Conservation (phyloP, 768 basidiomycete genomes). For the Boletus rex-veris region DNA sequence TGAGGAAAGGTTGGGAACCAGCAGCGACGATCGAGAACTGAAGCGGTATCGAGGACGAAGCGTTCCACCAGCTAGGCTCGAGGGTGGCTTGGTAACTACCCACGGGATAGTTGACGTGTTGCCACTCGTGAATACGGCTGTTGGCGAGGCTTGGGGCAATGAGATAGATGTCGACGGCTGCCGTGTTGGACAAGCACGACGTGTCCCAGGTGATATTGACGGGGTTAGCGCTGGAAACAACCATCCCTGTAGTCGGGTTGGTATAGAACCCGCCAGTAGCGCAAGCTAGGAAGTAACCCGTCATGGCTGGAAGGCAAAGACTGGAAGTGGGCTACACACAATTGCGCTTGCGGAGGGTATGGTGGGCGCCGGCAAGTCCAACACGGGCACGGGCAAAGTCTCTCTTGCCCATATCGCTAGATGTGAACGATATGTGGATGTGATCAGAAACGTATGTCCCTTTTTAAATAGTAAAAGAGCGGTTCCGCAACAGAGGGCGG, state of each 20-base stretch:
- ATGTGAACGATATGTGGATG: not conserved
- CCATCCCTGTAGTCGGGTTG: slow-evolving; percentile 45
- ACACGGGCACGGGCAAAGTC: slow-evolving; percentile 25
- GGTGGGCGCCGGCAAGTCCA: slow-evolving; percentile 21
- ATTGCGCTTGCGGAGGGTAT: slow-evolving; percentile 23
- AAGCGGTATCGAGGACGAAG: slow-evolving; percentile 44
- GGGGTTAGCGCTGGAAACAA: slow-evolving; percentile 45
- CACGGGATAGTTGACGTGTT: slow-evolving; percentile 42
- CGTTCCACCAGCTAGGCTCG: slow-evolving; percentile 70
- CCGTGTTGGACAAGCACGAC: slow-evolving; percentile 45
- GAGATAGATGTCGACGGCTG: slow-evolving; percentile 65
- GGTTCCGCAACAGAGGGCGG: slow-evolving; percentile 28
- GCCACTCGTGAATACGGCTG: slow-evolving; percentile 56
- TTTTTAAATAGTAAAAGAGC: slow-evolving; percentile 18
- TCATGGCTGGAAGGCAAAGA: not conserved
- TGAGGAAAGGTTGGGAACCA: slow-evolving; percentile 48
- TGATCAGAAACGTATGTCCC: slow-evolving; percentile 3
- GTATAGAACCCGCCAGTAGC: slow-evolving; percentile 59
- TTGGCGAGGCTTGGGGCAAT: slow-evolving; percentile 44
- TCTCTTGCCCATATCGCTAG: slow-evolving; percentile 28
- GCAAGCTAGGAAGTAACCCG: slow-evolving; percentile 39
- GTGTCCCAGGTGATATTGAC: slow-evolving; percentile 65
- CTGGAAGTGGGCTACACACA: slow-evolving; percentile 10
- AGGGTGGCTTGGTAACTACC: slow-evolving; percentile 51
- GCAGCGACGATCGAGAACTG: slow-evolving; percentile 58